These are phyloP conservation scores for Calendula officinalis DNA, from an alignment of 129 eudicot genomes.

Conservation along the genomic window DNA sequence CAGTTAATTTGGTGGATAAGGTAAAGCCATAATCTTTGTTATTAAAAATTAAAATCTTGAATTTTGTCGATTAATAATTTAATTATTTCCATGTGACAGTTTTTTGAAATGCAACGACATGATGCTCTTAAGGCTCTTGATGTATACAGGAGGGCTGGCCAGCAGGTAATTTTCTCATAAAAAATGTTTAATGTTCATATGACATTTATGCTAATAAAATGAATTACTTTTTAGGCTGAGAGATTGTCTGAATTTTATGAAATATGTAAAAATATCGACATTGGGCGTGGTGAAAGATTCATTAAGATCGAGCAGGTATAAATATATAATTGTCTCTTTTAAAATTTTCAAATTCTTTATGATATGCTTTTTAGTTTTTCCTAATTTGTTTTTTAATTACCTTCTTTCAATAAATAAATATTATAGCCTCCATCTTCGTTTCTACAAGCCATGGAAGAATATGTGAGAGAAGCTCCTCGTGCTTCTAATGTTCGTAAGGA, in stretches of 20 bases:
- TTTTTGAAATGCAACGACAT: conserved; percentile 71
- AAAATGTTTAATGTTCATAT: background rate
- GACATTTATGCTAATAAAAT: background rate
- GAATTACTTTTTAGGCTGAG: conserved; percentile 44
- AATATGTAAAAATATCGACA: conserved; percentile 52
- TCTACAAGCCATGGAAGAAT: conserved; percentile 56
- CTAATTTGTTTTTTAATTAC: conserved; percentile 6
- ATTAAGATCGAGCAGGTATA: conserved; percentile 53
- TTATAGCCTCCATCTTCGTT: conserved; percentile 60
- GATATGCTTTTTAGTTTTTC: background rate
- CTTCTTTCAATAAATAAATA: conserved; percentile 24
- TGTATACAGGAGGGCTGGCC: conserved; percentile 55
- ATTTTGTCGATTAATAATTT: background rate
- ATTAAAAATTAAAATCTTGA: background rate
- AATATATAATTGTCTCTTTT: conserved; percentile 24
- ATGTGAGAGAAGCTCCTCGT: conserved; percentile 58
- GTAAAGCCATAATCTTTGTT: conserved; percentile 30
- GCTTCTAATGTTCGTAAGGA: conserved; percentile 42
- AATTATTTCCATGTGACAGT: conserved; percentile 38
- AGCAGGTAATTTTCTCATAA: conserved; percentile 43
- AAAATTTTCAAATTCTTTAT: conserved; percentile 4
- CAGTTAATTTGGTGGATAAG: conserved; percentile 64
- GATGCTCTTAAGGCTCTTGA: conserved; percentile 77
- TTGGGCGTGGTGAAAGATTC: conserved; percentile 51
- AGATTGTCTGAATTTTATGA: conserved; percentile 60